Conservation (phyloP, 139 green algal species). For the Tetradesmus lagerheimii region DNA sequence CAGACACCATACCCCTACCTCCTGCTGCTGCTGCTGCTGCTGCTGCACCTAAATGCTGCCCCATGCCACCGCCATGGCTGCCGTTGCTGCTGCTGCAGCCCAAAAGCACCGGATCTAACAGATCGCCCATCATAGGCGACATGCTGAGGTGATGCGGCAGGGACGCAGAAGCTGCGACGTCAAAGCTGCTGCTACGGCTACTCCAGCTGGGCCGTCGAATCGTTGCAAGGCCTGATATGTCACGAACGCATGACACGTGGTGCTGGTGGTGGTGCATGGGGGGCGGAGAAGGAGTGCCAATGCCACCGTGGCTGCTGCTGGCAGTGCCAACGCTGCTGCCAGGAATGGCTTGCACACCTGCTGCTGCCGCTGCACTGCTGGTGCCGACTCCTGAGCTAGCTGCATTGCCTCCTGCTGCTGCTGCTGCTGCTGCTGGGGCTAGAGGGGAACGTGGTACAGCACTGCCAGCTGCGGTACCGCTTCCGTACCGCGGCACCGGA, state of each 20-base stretch:
- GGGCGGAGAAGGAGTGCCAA: constrained; percentile 9
- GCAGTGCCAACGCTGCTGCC: neutral
- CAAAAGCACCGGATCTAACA: constrained; percentile 1
- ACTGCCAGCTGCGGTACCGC: neutral
- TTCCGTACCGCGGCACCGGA: too few species aligned
- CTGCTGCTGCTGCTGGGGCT: neutral
- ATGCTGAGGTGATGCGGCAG: neutral
- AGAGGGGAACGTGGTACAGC: neutral
- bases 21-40: neutral
- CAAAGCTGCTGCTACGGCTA: constrained; percentile 45
- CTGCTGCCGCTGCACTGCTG: constrained; percentile 7
- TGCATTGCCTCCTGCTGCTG: neutral
- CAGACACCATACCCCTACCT: neutral
- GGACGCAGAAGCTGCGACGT: constrained; percentile 27
- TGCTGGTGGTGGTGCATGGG: constrained; percentile 28
- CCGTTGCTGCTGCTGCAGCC: constrained; percentile 40
- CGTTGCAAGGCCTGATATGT: constrained; percentile 62
- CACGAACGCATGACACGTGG: constrained; percentile 59
- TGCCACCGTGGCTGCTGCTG: neutral
- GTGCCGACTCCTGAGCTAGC: neutral
- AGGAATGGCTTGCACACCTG: neutral
- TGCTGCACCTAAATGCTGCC: neutral
- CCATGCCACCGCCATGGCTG: neutral
- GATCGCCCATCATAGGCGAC: neutral
- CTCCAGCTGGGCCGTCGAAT: constrained; percentile 68